phyloP scores from a whole-genome alignment of 306 rosid species.

The Lathyrus tuberosus region DNA sequence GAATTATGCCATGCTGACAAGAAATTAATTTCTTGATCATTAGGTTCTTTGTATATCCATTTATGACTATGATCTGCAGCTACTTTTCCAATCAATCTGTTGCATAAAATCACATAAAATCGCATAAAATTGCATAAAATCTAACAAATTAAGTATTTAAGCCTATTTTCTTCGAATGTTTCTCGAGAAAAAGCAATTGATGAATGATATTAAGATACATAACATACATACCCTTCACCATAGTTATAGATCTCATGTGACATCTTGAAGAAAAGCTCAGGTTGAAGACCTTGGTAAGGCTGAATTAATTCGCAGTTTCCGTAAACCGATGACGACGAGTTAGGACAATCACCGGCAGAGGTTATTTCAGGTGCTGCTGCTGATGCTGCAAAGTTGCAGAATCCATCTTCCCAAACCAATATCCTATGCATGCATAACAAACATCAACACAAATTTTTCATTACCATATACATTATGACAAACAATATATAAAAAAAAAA shows the following conservation, averaged over 20 bases:
- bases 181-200: not conserved
- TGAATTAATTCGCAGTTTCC: conserved; percentile 69
- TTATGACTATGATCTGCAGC: conserved; percentile 97
- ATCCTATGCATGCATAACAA: conserved; percentile 60
- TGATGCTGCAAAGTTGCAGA: conserved; percentile 91
- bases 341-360: conserved; percentile 56
- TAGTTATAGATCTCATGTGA: conserved; percentile 99
- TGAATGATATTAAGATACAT: not conserved
- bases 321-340: conserved; percentile 51
- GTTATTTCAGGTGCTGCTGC: conserved; percentile 69
- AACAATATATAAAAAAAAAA: not conserved
- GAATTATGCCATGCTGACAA: conserved; percentile 97
- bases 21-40: conserved; percentile 89
- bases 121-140: conserved; percentile 31
- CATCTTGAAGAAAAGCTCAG: conserved; percentile 99
- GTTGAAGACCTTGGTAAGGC: conserved; percentile 79
- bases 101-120: conserved; percentile 22
- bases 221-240: conserved; percentile 80
- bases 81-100: conserved; percentile 96
- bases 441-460: not conserved
- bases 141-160: conserved; percentile 1
- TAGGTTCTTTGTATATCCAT: conserved; percentile 93
- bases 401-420: conserved; percentile 99
- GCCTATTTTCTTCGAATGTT: conserved; percentile 12
- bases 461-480: not conserved